Conservation (phyloP, 306 rosid species). For the Dalbergia oliveri region DNA sequence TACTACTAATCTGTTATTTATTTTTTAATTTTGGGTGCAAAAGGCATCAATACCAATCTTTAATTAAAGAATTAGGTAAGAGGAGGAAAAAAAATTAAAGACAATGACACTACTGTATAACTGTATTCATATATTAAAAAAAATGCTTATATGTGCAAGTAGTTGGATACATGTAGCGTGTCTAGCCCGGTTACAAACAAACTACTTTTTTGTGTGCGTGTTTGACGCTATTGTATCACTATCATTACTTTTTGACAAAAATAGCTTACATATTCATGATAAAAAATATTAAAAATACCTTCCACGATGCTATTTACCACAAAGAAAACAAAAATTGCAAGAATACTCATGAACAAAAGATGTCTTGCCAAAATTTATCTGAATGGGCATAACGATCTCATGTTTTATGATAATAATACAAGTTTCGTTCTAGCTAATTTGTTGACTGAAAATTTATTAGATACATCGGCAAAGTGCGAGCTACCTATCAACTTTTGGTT, state of each 20-base stretch:
- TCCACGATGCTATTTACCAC: background rate
- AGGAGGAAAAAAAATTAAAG: background rate
- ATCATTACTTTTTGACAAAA: slow-evolving; percentile 2
- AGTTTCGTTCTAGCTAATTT: background rate
- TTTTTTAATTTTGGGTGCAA: background rate
- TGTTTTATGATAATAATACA: background rate
- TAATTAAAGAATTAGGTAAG: background rate
- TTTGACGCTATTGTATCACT: background rate
- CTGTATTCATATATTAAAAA: background rate
- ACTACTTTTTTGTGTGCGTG: background rate
- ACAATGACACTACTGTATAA: background rate
- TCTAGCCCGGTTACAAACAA: background rate
- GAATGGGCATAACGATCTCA: background rate
- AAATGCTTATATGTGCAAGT: slow-evolving; percentile 6
- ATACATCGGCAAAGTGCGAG: background rate
- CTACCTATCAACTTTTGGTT: background rate
- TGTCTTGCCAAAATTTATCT: background rate
- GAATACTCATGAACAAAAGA: background rate
- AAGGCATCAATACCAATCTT: background rate
- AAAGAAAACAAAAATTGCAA: background rate
- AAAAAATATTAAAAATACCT: no score
- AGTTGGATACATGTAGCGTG: slow-evolving; percentile 21
- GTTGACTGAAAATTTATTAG: no score
- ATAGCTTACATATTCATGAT: no score
- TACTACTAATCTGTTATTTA: no score